Conservation (phyloP, 2,329 filamentous ascomycete species). For the Alternaria triticimaculans region DNA sequence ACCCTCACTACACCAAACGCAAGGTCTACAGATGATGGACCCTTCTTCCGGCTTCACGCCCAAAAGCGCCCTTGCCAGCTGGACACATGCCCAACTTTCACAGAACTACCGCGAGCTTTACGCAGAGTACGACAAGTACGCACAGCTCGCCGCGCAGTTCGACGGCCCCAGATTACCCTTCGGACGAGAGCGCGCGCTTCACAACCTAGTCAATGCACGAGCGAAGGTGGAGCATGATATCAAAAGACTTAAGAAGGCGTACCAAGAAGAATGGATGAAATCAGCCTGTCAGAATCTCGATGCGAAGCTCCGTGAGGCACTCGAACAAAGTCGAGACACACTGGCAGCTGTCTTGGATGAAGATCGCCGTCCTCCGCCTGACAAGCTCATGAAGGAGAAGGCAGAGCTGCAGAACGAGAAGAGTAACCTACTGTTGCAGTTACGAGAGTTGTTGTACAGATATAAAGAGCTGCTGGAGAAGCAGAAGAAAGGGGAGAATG, state of each 20-base stretch:
- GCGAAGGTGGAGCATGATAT: neutral
- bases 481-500: neutral
- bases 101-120: neutral
- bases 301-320: neutral
- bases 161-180: neutral
- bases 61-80: neutral
- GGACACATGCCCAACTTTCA: neutral
- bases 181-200: neutral
- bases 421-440: neutral
- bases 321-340: neutral
- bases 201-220: neutral
- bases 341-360: neutral
- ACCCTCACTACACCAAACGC: neutral
- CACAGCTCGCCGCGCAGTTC: neutral
- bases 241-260: neutral
- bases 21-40: neutral
- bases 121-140: neutral
- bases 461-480: neutral
- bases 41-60: neutral
- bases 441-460: neutral
- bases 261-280: neutral
- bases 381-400: neutral
- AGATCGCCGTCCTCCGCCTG: neutral
- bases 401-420: neutral
- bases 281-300: neutral